Evolutionary conservation across 495 filamentous ascomycete genomes (phyloP).

Genomic region (Viridothelium virens): DNA sequence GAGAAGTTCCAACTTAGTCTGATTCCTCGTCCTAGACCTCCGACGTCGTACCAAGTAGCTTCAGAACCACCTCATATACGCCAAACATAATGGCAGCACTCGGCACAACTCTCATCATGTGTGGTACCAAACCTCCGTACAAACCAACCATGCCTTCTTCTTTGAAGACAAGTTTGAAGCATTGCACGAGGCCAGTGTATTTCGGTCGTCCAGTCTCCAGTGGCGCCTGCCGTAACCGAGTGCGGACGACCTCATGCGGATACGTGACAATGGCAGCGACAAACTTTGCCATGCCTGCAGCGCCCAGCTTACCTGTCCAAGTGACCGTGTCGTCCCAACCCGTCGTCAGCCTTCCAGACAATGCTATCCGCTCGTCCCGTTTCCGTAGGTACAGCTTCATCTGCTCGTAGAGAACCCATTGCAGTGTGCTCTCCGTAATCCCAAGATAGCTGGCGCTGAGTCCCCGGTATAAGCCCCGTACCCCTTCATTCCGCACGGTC

Average conservation of each 20-base stretch:
- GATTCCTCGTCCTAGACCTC: constrained; percentile 23
- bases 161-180: constrained; percentile 71
- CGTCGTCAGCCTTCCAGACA: constrained; percentile 48
- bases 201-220: constrained; percentile 63
- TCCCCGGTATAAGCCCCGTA: constrained; percentile 73
- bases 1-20: not conserved
- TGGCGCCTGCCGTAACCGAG: constrained; percentile 72
- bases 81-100: constrained; percentile 88
- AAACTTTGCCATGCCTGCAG: constrained; percentile 75
- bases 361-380: constrained; percentile 48
- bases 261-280: constrained; percentile 74
- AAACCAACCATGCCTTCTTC: constrained; percentile 75
- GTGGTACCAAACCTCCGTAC: constrained; percentile 80
- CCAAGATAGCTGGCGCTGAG: constrained; percentile 83
- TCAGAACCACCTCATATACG: constrained; percentile 77
- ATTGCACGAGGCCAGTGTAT: constrained; percentile 76
- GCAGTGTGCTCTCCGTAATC: constrained; percentile 74
- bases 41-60: constrained; percentile 30
- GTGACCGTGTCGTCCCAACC: constrained; percentile 57
- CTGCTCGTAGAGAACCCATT: constrained; percentile 82
- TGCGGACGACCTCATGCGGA: constrained; percentile 82
- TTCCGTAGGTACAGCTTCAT: constrained; percentile 59
- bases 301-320: constrained; percentile 63
- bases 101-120: constrained; percentile 78
- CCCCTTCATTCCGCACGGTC: constrained; percentile 66